Percentiles rank a stretch among this genome's conserved stretches.
These are phyloP conservation scores for Trichoderma gamsii DNA, from an alignment of 495 filamentous ascomycete genomes.

Conservation along the genomic window DNA sequence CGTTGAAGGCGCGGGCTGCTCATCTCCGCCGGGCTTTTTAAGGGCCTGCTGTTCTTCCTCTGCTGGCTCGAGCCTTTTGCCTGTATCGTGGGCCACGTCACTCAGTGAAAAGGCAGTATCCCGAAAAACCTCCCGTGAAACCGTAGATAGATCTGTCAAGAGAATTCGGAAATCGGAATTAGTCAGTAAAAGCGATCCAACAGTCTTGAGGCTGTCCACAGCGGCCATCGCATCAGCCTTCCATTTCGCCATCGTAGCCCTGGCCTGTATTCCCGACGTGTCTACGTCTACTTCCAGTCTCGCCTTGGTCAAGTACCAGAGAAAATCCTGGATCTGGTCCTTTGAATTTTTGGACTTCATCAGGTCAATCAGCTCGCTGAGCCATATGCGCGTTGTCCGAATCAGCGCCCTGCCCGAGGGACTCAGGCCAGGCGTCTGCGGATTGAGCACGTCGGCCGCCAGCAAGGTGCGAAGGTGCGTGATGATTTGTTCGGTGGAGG, in stretches of 20 bases:
- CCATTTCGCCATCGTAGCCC: constrained; percentile 57
- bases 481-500: constrained; percentile 78
- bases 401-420: constrained; percentile 67
- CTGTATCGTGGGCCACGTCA: constrained; percentile 63
- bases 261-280: constrained; percentile 54
- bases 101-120: constrained; percentile 79
- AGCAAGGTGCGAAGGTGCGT: constrained; percentile 76
- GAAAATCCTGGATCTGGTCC: constrained; percentile 87
- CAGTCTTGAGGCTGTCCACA: constrained; percentile 75
- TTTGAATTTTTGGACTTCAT: constrained; percentile 71
- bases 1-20: constrained; percentile 44
- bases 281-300: constrained; percentile 69
- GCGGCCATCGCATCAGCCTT: constrained; percentile 74
- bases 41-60: constrained; percentile 51
- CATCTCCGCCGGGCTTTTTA: constrained; percentile 52
- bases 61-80: constrained; percentile 63
- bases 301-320: constrained; percentile 77
- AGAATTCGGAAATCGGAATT: constrained; percentile 89
- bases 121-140: constrained; percentile 78
- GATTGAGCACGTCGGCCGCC: constrained; percentile 69
- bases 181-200: constrained; percentile 74
- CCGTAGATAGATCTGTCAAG: constrained; percentile 69
- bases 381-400: constrained; percentile 64
- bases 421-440: constrained; percentile 68
- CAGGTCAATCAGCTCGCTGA: constrained; percentile 69